A percentile compares a stretch with the other conserved stretches of the same genome.
phyloP scores from a whole-genome alignment of 2,329 filamentous ascomycete species.

The Arthroderma sp. region DNA sequence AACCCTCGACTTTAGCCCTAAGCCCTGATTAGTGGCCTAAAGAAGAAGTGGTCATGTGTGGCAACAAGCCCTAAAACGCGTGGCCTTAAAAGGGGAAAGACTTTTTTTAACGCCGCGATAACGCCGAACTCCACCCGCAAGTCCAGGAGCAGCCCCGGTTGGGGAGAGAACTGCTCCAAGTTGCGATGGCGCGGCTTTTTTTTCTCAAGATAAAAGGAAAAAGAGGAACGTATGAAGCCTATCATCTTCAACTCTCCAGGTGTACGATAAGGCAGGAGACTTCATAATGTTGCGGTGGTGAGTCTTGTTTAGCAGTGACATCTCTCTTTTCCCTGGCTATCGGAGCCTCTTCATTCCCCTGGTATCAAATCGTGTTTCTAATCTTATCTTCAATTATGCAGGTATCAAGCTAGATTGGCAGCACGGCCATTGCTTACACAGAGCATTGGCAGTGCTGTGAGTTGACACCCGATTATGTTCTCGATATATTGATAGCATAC shows the following conservation, averaged over 20 bases:
- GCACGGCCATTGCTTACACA: slow-evolving; percentile 78
- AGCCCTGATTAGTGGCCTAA: slow-evolving; percentile 10
- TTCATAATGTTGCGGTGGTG: slow-evolving; percentile 34
- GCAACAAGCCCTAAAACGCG: background rate
- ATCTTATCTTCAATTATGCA: slow-evolving; percentile 19
- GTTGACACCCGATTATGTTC: slow-evolving; percentile 10
- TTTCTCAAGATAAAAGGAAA: background rate
- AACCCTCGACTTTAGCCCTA: slow-evolving; percentile 9
- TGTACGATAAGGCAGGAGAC: background rate
- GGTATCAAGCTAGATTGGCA: slow-evolving; percentile 79
- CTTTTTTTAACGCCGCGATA: background rate
- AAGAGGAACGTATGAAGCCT: background rate
- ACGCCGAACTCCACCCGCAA: background rate
- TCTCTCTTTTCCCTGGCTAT: background rate
- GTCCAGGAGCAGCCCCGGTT: background rate
- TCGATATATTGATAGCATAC: too few relatives aligned
- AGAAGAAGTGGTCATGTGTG: background rate
- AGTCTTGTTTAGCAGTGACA: too few relatives aligned
- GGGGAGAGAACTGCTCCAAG: background rate
- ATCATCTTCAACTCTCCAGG: background rate
- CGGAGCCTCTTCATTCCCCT: background rate
- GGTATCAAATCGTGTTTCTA: background rate
- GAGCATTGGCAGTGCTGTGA: slow-evolving; percentile 69
- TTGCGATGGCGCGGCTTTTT: background rate
- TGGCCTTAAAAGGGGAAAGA: background rate